Percentiles rank a stretch among this genome's conserved stretches.
These are phyloP conservation scores for Neurospora sp. DNA, from an alignment of 495 filamentous ascomycete species.

Conservation along the genomic window DNA sequence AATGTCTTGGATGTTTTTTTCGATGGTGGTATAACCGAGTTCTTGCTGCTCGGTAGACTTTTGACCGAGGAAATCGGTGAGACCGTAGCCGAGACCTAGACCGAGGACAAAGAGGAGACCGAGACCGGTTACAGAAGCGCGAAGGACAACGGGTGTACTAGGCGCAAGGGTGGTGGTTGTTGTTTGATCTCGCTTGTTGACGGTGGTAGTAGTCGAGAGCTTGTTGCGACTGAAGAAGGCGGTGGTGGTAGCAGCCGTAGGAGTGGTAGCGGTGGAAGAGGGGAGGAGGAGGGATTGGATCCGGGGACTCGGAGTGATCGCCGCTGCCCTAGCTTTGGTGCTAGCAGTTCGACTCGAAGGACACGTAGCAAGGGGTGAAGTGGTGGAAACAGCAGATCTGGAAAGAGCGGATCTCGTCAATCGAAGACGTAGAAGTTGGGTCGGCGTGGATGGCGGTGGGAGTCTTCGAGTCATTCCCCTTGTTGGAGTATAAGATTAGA, in stretches of 20 bases:
- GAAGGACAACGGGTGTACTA: not conserved
- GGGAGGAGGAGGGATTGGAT: not conserved
- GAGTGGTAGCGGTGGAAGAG: not conserved
- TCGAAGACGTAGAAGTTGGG: slow-evolving; percentile 3
- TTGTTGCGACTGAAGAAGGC: not conserved
- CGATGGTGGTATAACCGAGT: not conserved
- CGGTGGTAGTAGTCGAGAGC: not conserved
- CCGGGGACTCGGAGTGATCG: not conserved
- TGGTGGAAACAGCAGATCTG: not conserved
- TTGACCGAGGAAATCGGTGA: not conserved
- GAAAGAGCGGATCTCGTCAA: slow-evolving; percentile 2
- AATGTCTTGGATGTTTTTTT: not conserved
- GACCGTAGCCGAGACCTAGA: slow-evolving; percentile 9
- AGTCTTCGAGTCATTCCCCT: not conserved
- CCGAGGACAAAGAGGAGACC: slow-evolving; percentile 7
- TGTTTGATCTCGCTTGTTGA: not conserved
- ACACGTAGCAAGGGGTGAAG: slow-evolving; percentile 1
- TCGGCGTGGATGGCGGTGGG: not conserved
- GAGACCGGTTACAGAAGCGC: not conserved
- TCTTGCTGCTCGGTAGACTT: not conserved
- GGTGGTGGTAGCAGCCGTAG: not conserved
- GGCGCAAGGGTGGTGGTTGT: not conserved
- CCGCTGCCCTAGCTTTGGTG: not conserved
- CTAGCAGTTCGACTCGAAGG: not conserved
- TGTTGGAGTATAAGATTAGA: not conserved